Conservation (phyloP, 176 grass and related monocot genomes). For the Raddia guianensis region DNA sequence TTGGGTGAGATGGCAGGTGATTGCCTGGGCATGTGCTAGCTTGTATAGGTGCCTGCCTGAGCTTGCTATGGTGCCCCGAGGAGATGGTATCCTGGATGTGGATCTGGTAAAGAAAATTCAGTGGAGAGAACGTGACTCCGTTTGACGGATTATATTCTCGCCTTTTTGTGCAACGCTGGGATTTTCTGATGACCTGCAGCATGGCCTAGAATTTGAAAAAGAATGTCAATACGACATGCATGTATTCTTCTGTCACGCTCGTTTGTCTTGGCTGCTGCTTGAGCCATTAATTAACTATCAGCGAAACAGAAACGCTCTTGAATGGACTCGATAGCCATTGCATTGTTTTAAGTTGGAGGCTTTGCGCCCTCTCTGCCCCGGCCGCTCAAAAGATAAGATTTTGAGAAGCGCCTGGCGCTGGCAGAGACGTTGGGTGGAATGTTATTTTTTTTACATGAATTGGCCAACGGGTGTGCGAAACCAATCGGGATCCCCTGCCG, state of each 20-base stretch:
- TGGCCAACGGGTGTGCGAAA: no score
- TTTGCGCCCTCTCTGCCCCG: no score
- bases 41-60: slow-evolving; percentile 37
- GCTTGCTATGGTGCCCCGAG: slow-evolving; percentile 13
- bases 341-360: no score
- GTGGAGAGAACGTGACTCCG: background rate
- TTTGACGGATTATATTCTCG: slow-evolving; percentile 23
- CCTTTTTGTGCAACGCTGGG: background rate
- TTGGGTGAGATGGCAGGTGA: slow-evolving; percentile 52
- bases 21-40: background rate
- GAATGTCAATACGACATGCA: background rate
- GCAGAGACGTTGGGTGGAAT: no score
- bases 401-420: no score
- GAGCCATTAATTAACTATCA: background rate
- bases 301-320: background rate
- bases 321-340: no score
- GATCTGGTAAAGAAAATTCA: slow-evolving; percentile 4
- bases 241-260: background rate
- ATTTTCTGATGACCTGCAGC: slow-evolving; percentile 19
- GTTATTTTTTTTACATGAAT: no score
- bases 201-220: background rate
- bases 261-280: background rate
- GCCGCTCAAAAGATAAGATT: no score
- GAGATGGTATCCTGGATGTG: slow-evolving; percentile 9
- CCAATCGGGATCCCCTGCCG: no score